phyloP scores from a whole-genome alignment of 2,329 filamentous ascomycete genomes.

The Aureobasidium namibiae region DNA sequence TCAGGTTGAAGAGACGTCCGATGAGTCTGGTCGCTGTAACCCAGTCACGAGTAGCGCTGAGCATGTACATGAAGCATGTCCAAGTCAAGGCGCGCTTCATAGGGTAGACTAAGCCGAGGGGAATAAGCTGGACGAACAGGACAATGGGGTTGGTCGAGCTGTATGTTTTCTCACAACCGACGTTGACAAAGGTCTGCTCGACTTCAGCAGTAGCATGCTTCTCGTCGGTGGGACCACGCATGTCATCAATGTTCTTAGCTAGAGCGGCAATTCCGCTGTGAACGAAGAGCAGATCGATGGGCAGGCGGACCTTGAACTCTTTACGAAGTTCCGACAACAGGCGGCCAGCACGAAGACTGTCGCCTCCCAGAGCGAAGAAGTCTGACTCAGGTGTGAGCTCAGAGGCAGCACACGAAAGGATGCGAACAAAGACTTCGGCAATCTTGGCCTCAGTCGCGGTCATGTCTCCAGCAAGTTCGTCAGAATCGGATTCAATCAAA shows the following conservation, averaged over 20 bases:
- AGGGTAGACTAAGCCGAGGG: conserved; percentile 43
- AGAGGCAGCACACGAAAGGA: conserved; percentile 33
- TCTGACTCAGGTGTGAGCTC: conserved; percentile 37
- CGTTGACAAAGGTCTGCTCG: conserved; percentile 15
- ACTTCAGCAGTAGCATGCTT: conserved; percentile 6
- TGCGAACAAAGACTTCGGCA: conserved; percentile 37
- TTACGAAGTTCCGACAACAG: conserved; percentile 45
- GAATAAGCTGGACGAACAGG: conserved; percentile 44
- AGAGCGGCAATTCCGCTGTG: conserved; percentile 38
- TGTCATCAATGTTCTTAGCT: conserved; percentile 30
- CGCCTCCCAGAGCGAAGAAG: conserved; percentile 47
- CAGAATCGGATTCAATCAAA: conserved; percentile 1
- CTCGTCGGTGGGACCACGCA: conserved; percentile 11
- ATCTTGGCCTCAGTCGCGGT: conserved; percentile 31
- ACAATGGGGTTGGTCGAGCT: conserved; percentile 45
- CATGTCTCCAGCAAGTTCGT: conserved; percentile 13
- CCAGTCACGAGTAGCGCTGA: conserved; percentile 35
- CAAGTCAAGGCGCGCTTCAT: conserved; percentile 44
- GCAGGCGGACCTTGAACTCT: conserved; percentile 41
- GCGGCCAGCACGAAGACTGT: conserved; percentile 46
- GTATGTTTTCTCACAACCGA: conserved; percentile 32
- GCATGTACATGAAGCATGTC: conserved; percentile 44
- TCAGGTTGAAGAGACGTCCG: conserved; percentile 43
- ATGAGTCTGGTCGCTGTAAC: conserved; percentile 32
- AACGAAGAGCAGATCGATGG: conserved; percentile 46